Evolutionary conservation across 2,329 filamentous ascomycete species (phyloP), one percentile per base, ranked within the genome.

Genomic region (Tolypocladium ovalisporum): DNA sequence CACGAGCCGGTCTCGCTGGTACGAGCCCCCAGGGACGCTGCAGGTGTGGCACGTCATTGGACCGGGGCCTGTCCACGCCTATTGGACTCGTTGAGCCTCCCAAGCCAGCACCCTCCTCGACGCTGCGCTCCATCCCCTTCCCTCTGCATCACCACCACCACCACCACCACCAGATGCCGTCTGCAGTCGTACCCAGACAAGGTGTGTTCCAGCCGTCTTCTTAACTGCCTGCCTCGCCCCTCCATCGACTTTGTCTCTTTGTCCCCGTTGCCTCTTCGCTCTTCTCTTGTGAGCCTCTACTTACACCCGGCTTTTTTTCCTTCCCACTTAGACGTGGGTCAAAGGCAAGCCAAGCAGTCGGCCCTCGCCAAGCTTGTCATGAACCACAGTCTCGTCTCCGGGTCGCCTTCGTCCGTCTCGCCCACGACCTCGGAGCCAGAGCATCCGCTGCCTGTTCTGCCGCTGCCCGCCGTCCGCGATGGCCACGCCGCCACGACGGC

Each of bases 301-400:
- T 62, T 52, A 62, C 58, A 32, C 42, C 54, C 56, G 52, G 60
- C 40, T 47, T 55, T 35, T 62, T 37, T 35, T 62, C 36, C 56
- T 37, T 54, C 57, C 56, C 56, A 58, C 58, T 42, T 56, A 71
- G 69, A 68, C 63, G 61, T 64, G 60, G 67, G 67, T 58, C 67
- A 64, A 56, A 67, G 65, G 66, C 71, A 74, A 65, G 69, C 72
- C 59, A 72, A 72, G 59, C 73, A 75, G 58, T 75, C 73, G 54
- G 67, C 67, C 57, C 67, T 76, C 58, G 72, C 73, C 57, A 76
- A 76, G 67, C 68, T 74, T 69, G 74, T 73, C 69, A 77, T 77
- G 75, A 73, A 72, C 70, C 74, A 69, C 63, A 69, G 73, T 63
- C 67, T 72, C 52, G 67, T 68, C 58, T 70, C 68, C 15, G 64